Percentiles rank a stretch among this genome's conserved stretches.
phyloP scores from a whole-genome alignment of 75 land plant species.

The Cunninghamia lanceolata region DNA sequence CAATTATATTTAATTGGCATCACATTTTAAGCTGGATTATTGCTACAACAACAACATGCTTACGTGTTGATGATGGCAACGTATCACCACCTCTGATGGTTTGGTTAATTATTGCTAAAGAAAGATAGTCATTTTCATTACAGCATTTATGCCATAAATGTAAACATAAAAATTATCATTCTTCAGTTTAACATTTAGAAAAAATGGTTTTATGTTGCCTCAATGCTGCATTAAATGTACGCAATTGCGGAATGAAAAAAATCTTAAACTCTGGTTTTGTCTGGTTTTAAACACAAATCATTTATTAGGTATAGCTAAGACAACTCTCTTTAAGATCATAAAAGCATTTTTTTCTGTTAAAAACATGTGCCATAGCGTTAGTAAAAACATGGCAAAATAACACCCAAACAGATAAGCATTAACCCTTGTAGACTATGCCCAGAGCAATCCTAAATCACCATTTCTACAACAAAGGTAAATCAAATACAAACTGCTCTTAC shows the following conservation, averaged over 20 bases:
- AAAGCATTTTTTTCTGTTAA: background rate
- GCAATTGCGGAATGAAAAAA: background rate
- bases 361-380: background rate
- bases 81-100: background rate
- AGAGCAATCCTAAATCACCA: background rate
- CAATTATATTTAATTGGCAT: no score
- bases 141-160: background rate
- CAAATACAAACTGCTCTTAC: conserved; percentile 37
- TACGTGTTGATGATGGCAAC: background rate
- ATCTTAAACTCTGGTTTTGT: background rate
- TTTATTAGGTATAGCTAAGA: background rate
- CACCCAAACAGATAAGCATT: background rate
- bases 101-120: background rate
- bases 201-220: background rate
- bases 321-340: background rate
- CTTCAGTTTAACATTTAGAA: no score
- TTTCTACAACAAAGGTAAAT: background rate
- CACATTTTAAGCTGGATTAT: no score
- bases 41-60: background rate
- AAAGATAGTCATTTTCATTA: background rate
- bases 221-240: background rate
- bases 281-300: background rate
- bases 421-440: background rate
- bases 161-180: no score
- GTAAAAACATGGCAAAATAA: background rate